A percentile compares a stretch with the other conserved stretches of the same genome.
Evolutionary conservation across 2,329 filamentous ascomycete genomes (phyloP).

Genomic region (Colletotrichum sp.): DNA sequence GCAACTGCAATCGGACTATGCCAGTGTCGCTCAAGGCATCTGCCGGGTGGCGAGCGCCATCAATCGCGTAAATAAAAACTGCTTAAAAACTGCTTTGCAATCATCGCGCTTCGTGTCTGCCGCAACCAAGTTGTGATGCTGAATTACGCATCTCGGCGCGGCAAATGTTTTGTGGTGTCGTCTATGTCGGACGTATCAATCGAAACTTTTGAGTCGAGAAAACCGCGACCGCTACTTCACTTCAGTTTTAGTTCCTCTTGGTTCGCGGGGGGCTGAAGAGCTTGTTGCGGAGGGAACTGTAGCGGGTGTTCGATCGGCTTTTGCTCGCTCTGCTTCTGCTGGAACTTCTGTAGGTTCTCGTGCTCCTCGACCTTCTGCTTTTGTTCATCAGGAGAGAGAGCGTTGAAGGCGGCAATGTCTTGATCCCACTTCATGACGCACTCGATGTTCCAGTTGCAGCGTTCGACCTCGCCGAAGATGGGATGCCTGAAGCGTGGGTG

Average conservation of each 20-base stretch:
- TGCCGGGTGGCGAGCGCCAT: not conserved
- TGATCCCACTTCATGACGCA: conserved; percentile 72
- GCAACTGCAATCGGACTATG: not conserved
- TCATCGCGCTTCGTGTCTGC: not conserved
- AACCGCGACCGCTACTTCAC: not conserved
- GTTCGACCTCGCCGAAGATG: conserved; percentile 72
- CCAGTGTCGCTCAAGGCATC: not conserved
- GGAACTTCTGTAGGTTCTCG: conserved; percentile 25
- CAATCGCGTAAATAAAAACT: not conserved
- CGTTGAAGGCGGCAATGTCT: conserved; percentile 65
- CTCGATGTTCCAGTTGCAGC: conserved; percentile 71
- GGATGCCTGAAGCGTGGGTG: conserved; percentile 73
- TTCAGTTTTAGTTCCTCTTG: conserved; percentile 4
- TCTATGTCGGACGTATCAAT: not conserved
- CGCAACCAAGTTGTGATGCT: not conserved
- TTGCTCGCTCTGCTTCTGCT: conserved; percentile 34
- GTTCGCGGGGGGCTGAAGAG: not conserved
- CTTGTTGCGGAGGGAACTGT: not conserved
- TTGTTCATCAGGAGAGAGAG: conserved; percentile 64
- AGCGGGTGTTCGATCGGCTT: not conserved
- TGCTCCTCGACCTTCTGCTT: conserved; percentile 48
- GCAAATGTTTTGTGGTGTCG: not conserved
- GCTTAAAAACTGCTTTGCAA: not conserved
- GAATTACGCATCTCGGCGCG: not conserved
- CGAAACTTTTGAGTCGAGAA: not conserved